phyloP scores from a whole-genome alignment of 1,139 yeast genomes.

The Lodderomyces pseudojiufengensis region DNA sequence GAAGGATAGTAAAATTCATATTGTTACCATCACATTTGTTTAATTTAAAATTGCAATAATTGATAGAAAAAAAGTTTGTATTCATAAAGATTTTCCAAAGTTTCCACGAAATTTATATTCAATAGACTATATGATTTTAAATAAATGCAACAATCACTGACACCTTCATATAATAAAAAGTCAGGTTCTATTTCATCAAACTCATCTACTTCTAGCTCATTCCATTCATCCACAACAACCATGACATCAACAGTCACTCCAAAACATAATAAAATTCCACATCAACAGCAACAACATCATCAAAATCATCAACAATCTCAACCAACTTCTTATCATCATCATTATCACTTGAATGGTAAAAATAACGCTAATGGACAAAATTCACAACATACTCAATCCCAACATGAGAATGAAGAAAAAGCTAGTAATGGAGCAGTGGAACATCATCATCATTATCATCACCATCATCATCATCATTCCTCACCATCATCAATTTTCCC shows the following conservation, averaged over 20 bases:
- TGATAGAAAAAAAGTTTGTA: too few relatives aligned
- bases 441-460: slow-evolving; percentile 9
- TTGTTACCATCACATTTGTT: too few relatives aligned
- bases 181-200: slow-evolving; percentile 2
- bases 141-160: slow-evolving; percentile 6
- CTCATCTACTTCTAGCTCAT: slow-evolving; percentile 3
- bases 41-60: too few relatives aligned
- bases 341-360: slow-evolving; percentile 5
- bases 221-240: slow-evolving; percentile 3
- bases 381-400: not conserved
- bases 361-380: not conserved
- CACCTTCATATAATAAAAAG: slow-evolving; percentile 3
- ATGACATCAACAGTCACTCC: slow-evolving; percentile 7
- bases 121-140: not conserved
- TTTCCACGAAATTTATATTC: too few relatives aligned
- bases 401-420: not conserved
- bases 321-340: slow-evolving; percentile 6
- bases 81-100: too few relatives aligned
- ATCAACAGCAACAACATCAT: slow-evolving; percentile 1
- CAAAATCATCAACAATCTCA: too few relatives aligned
- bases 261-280: not conserved
- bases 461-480: slow-evolving; percentile 11
- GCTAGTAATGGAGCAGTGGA: slow-evolving; percentile 1
- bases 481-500: slow-evolving; percentile 12
- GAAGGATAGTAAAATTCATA: too few relatives aligned